Percentiles rank a stretch among this genome's conserved stretches.
phyloP scores from a whole-genome alignment of 148 eudicot species.

The Salicornia ramosissima region DNA sequence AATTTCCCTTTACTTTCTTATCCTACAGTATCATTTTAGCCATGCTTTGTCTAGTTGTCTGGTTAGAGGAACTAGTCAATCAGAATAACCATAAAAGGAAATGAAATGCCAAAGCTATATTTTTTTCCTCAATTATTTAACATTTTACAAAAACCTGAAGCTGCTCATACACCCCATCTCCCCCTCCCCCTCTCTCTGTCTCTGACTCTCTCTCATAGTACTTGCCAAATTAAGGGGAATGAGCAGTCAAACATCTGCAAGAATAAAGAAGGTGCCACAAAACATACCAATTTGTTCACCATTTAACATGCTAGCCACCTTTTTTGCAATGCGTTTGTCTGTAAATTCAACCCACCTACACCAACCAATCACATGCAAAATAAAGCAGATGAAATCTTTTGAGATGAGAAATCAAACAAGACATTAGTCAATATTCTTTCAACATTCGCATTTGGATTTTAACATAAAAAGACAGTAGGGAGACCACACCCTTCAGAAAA shows the following conservation, averaged over 20 bases:
- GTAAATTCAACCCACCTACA: conserved; percentile 95
- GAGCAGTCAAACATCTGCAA: not conserved
- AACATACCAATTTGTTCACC: conserved; percentile 79
- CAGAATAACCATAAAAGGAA: too few relatives aligned
- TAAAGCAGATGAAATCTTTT: not conserved
- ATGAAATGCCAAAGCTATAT: too few relatives aligned
- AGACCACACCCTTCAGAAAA: conserved; percentile 82
- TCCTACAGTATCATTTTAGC: too few relatives aligned
- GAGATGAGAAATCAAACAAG: conserved; percentile 4
- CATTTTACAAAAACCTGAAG: too few relatives aligned
- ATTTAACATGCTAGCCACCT: conserved; percentile 68
- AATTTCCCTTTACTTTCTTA: too few relatives aligned
- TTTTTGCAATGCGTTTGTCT: conserved; percentile 65
- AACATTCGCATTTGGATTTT: not conserved
- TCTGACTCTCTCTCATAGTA: not conserved
- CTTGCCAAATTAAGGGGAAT: not conserved
- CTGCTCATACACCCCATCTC: not conserved
- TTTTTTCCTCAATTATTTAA: too few relatives aligned
- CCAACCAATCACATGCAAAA: conserved; percentile 10
- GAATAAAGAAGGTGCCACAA: not conserved
- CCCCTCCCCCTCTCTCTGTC: not conserved
- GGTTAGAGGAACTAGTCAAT: too few relatives aligned
- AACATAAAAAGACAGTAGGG: not conserved
- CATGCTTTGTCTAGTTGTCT: too few relatives aligned
- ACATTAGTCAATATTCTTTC: not conserved